phyloP scores from a whole-genome alignment of 2,329 filamentous ascomycete genomes.

The Amesomyces nigricolor region DNA sequence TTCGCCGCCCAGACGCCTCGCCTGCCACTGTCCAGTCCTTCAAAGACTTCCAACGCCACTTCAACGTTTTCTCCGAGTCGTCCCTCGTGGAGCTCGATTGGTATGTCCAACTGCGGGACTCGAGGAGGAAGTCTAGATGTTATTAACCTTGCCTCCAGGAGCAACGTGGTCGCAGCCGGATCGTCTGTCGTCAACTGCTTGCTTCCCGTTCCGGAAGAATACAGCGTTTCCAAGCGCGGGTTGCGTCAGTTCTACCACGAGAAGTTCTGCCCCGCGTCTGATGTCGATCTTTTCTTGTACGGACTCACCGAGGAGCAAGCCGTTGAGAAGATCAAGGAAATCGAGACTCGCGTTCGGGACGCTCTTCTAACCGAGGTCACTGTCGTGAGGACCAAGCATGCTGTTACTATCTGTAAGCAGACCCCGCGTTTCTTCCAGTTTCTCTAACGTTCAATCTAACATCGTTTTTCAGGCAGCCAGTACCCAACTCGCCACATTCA shows the following conservation, averaged over 20 bases:
- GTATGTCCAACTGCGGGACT: conserved; percentile 34
- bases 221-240: conserved; percentile 56
- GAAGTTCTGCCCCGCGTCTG: conserved; percentile 72
- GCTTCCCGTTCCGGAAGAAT: conserved; percentile 60
- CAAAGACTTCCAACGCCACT: conserved; percentile 70
- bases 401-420: conserved; percentile 64
- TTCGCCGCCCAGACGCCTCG: conserved; percentile 57
- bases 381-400: conserved; percentile 78
- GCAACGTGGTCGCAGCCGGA: conserved; percentile 73
- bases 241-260: conserved; percentile 75
- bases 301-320: conserved; percentile 71
- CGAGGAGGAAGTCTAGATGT: neutral
- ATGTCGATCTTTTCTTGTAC: conserved; percentile 83
- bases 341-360: conserved; percentile 69
- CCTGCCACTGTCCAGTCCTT: conserved; percentile 63
- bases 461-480: conserved; percentile 52
- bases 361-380: conserved; percentile 78
- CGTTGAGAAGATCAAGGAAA: conserved; percentile 76
- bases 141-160: conserved; percentile 6
- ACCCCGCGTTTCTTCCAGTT: neutral
- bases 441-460: conserved; percentile 9
- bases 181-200: conserved; percentile 76
- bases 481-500: conserved; percentile 78
- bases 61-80: conserved; percentile 75
- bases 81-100: conserved; percentile 71